Evolutionary conservation across 2,329 filamentous ascomycete species (phyloP), one percentile per base, ranked within the genome.

Genomic region (Phialemonium atrogriseum): DNA sequence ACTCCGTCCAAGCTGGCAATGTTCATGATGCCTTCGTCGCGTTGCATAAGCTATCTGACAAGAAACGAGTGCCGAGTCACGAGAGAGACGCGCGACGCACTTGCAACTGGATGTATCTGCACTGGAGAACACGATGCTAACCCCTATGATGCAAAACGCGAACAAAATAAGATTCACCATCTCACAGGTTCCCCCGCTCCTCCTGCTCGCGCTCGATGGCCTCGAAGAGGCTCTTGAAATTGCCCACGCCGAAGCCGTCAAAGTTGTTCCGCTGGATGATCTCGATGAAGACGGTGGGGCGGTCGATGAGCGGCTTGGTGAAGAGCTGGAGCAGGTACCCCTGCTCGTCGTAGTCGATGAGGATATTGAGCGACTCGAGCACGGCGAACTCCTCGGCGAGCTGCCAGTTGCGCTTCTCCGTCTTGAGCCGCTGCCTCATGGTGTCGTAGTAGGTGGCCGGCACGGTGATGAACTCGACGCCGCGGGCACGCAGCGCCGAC

Each of bases 201-300:
- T 77, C 86, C 67, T 95, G 89, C 58, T 95, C 88, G 30, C 88
- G 68, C 70, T 95, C 89, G 55, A 95, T 93, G 3, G 89, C 88
- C 67, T 95, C 88, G 49, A 95, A 95, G 47, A 95, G 51, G 39
- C 81, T 87, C 74, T 87, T 94, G 65, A 95, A 95, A 58, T 95
- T 96, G 1, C 89, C 89, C 0, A 88, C 89, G 4, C 89, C 88
- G 47, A 95, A 95, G 0, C 89, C 89, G 19, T 83, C 79, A 55
- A 95, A 95, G 42, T 86, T 79, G 47, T 93, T 80, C 35, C 88
- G 68, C 66, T 95, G 87, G 48, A 95, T 95, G 47, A 95, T 94
- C 71, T 95, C 89, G 41, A 95, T 77, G 54, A 95, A 95, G 17
- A 95, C 88, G 4, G 89, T 95, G 15, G 89, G 89, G 10, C 89